phyloP scores from a whole-genome alignment of 176 grass and related monocot genomes.

The Aegilops sharonensis region DNA sequence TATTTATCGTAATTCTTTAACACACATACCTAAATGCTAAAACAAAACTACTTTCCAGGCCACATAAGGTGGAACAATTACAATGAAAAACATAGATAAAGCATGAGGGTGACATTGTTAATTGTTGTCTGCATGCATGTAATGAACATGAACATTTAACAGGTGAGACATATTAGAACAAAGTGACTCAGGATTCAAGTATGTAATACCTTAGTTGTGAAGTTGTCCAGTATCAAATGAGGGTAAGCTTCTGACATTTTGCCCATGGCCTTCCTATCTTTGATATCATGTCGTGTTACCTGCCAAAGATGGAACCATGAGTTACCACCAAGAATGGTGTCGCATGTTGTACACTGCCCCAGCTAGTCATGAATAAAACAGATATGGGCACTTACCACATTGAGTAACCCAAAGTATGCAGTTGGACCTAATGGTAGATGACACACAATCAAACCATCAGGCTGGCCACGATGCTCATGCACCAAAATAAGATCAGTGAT shows the following conservation, averaged over 20 bases:
- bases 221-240: conserved; percentile 84
- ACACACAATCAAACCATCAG: conserved; percentile 89
- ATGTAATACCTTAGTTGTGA: conserved; percentile 56
- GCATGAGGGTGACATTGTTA: not conserved
- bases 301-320: conserved; percentile 23
- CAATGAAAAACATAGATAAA: not conserved
- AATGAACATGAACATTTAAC: not conserved
- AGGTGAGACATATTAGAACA: not conserved
- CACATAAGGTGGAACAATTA: not conserved
- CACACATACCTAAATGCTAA: not conserved
- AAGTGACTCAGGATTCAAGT: not conserved
- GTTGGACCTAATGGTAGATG: conserved; percentile 89
- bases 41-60: not conserved
- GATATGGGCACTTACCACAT: conserved; percentile 68
- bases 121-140: not conserved
- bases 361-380: not conserved
- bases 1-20: not conserved
- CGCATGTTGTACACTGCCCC: not conserved
- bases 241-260: conserved; percentile 98
- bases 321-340: conserved; percentile 1
- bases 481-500: conserved; percentile 91
- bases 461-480: conserved; percentile 51
- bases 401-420: conserved; percentile 87
- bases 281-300: conserved; percentile 90
- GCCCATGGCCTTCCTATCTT: conserved; percentile 83